Percentiles rank a stretch among this genome's conserved stretches.
Evolutionary conservation across 1,284 basidiomycete species (phyloP).

Genomic region (Cryptococcus maquisensis): DNA sequence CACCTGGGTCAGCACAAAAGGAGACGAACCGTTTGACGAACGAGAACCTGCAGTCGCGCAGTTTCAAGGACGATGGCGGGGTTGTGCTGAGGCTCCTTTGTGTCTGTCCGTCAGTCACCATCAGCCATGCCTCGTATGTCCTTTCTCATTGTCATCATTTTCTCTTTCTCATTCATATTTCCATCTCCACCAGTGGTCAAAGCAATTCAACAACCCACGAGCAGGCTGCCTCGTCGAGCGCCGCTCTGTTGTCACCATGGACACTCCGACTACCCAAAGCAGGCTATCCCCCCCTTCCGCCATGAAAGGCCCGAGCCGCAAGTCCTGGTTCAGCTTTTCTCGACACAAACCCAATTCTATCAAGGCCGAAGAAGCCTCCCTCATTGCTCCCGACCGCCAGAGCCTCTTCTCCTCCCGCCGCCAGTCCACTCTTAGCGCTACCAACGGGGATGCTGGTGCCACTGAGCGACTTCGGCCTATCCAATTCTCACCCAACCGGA

Average conservation of each 20-base stretch:
- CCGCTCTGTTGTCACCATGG: background rate
- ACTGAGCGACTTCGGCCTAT: conserved; percentile 21
- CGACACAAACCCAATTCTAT: background rate
- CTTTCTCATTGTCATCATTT: background rate
- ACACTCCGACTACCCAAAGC: background rate
- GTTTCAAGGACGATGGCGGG: background rate
- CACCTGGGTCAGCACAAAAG: background rate
- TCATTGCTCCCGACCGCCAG: background rate
- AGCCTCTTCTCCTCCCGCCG: background rate
- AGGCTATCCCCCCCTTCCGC: background rate
- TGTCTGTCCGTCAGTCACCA: background rate
- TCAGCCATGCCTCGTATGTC: background rate
- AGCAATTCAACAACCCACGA: background rate
- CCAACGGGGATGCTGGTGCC: background rate
- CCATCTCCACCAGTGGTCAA: background rate
- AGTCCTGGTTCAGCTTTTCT: background rate
- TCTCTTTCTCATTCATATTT: background rate
- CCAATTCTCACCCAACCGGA: conserved; percentile 29
- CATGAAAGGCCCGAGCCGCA: background rate
- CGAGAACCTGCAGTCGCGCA: background rate
- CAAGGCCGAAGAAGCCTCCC: background rate
- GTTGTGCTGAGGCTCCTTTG: no score
- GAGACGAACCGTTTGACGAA: background rate
- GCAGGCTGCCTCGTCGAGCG: background rate
- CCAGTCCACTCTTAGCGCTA: background rate